phyloP scores from a whole-genome alignment of 805 yeast species.

The Ogataea allantospora region DNA sequence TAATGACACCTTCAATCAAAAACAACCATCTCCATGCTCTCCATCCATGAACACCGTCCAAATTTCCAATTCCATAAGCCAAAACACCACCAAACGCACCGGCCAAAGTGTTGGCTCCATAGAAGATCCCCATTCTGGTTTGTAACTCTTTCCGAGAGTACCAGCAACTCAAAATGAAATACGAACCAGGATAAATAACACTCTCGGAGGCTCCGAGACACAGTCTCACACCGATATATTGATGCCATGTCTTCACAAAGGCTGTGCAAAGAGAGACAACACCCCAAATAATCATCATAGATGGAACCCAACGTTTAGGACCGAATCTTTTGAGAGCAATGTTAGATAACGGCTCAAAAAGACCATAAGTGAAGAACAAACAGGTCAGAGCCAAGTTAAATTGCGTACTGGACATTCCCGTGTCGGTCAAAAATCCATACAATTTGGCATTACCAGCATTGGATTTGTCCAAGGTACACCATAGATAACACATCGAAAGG shows the following conservation, averaged over 20 bases:
- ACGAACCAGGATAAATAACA: conserved; percentile 43
- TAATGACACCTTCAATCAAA: conserved; percentile 45
- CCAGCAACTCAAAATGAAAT: conserved; percentile 39
- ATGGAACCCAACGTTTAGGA: conserved; percentile 39
- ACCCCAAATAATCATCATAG: conserved; percentile 40
- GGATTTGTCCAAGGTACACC: conserved; percentile 34
- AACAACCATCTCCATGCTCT: conserved; percentile 53
- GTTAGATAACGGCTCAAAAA: conserved; percentile 42
- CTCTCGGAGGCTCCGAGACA: conserved; percentile 43
- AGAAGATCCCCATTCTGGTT: conserved; percentile 37
- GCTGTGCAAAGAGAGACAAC: conserved; percentile 36
- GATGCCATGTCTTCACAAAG: conserved; percentile 25
- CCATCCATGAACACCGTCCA: conserved; percentile 35
- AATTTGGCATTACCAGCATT: conserved; percentile 36
- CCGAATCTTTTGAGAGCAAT: conserved; percentile 34
- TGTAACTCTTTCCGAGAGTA: conserved; percentile 40
- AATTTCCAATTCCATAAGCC: conserved; percentile 37
- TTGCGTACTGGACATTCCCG: conserved; percentile 34
- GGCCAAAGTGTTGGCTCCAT: conserved; percentile 35
- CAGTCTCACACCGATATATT: conserved; percentile 33
- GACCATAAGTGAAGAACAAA: conserved; percentile 40
- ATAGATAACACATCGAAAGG: conserved; percentile 30
- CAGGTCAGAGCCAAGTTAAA: conserved; percentile 42
- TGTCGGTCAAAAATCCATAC: conserved; percentile 31
- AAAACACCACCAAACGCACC: conserved; percentile 40